These are phyloP conservation scores for Epichloe sylvatica DNA, from an alignment of 2,329 filamentous ascomycete species.

Conservation along the genomic window DNA sequence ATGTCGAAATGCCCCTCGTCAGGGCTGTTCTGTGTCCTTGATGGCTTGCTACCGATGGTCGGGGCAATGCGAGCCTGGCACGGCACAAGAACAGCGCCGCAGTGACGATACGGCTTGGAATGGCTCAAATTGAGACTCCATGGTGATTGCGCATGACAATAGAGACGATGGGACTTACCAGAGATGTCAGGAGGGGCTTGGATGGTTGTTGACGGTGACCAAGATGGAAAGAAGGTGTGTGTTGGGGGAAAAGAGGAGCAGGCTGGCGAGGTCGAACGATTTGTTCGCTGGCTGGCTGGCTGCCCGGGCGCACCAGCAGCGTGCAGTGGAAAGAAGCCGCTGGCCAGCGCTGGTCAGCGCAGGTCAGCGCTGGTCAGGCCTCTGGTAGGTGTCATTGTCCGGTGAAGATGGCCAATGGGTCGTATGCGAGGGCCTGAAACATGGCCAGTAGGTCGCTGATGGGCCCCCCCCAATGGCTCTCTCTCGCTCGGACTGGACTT, in stretches of 20 bases:
- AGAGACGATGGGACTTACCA: constrained; percentile 24
- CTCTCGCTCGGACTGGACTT: not conserved
- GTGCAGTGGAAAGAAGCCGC: not conserved
- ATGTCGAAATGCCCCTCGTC: constrained; percentile 1
- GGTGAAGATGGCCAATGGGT: not conserved
- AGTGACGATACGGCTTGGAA: constrained; percentile 10
- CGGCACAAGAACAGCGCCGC: constrained; percentile 7
- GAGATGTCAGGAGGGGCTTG: constrained; percentile 19
- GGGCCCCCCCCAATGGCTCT: not conserved
- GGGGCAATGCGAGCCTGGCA: not conserved
- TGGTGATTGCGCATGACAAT: constrained; percentile 23
- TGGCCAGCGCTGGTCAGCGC: not conserved
- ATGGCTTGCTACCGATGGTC: constrained; percentile 1
- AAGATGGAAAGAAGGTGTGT: constrained; percentile 25
- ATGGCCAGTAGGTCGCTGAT: not conserved
- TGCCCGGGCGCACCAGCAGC: constrained; percentile 2
- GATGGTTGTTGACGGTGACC: constrained; percentile 21
- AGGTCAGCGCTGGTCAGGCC: not conserved
- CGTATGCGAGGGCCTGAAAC: not conserved
- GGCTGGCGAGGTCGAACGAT: constrained; percentile 25
- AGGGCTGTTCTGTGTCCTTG: not conserved
- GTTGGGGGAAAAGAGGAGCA: constrained; percentile 30
- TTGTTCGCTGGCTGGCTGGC: constrained; percentile 22
- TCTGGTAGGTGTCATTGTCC: not conserved
- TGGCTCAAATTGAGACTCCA: constrained; percentile 14